Conservation (phyloP, 2,329 filamentous ascomycete species). For the Zymoseptoria tritici region DNA sequence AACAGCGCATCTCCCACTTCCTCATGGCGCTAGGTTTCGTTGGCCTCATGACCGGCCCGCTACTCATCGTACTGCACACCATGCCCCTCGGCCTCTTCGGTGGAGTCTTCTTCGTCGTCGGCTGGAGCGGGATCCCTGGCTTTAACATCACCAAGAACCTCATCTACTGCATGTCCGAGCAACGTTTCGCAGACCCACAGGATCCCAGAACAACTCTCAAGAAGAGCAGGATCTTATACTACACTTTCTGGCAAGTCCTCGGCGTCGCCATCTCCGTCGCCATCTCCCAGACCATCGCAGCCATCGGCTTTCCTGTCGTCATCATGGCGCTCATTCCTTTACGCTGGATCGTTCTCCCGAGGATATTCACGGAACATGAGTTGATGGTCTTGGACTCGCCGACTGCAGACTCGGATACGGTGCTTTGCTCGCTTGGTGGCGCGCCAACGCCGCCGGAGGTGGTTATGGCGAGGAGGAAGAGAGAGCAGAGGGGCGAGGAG, state of each 20-base stretch:
- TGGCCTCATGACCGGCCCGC: conserved; percentile 50
- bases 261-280: conserved; percentile 49
- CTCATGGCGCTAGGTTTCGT: conserved; percentile 48
- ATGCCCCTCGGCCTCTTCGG: conserved; percentile 49
- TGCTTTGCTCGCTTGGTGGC: conserved; percentile 47
- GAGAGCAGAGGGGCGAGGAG: conserved; percentile 15
- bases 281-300: conserved; percentile 53
- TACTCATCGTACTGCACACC: conserved; percentile 46
- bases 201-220: conserved; percentile 42
- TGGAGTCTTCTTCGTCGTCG: conserved; percentile 53
- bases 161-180: conserved; percentile 42
- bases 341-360: conserved; percentile 43
- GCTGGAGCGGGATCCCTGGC: conserved; percentile 44
- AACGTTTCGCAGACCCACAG: conserved; percentile 40
- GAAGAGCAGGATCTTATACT: conserved; percentile 42
- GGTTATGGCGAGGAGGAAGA: conserved; percentile 19
- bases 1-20: conserved; percentile 51
- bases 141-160: conserved; percentile 49
- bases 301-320: conserved; percentile 53
- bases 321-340: conserved; percentile 51
- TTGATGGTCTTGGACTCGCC: conserved; percentile 46
- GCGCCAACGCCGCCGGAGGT: conserved; percentile 36
- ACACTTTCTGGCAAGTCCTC: conserved; percentile 45
- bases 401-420: conserved; percentile 48
- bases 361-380: conserved; percentile 44